Evolutionary conservation across 1,139 yeast genomes (phyloP).

Genomic region (Kodamaea derodonti): DNA sequence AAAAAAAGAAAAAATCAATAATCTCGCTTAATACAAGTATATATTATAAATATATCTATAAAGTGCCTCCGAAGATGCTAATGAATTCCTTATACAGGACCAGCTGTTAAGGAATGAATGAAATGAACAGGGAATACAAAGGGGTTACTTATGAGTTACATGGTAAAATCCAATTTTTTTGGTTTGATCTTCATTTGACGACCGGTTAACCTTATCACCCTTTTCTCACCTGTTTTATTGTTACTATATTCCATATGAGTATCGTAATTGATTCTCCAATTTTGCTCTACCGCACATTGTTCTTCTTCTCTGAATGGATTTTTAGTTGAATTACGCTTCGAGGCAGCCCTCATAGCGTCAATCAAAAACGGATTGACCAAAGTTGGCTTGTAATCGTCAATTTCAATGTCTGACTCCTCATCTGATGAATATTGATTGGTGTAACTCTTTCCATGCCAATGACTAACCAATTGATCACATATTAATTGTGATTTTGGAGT

Average conservation of each 20-base stretch:
- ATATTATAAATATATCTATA: not conserved
- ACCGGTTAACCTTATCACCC: conserved; percentile 29
- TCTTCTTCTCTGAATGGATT: conserved; percentile 4
- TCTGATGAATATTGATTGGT: conserved; percentile 23
- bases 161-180: conserved; percentile 36
- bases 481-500: conserved; percentile 39
- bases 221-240: conserved; percentile 36
- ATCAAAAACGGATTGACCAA: conserved; percentile 12
- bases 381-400: conserved; percentile 4
- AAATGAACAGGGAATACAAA: not conserved
- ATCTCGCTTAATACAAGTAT: too few relatives aligned
- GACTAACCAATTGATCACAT: conserved; percentile 27
- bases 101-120: not conserved
- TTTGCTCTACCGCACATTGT: not conserved
- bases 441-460: conserved; percentile 38
- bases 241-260: conserved; percentile 40
- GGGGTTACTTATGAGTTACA: too few relatives aligned
- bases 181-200: conserved; percentile 39
- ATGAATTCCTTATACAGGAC: not conserved
- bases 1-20: too few relatives aligned
- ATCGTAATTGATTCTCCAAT: conserved; percentile 22
- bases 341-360: conserved; percentile 7
- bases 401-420: conserved; percentile 22
- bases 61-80: not conserved
- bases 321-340: conserved; percentile 3